Conservation (phyloP, 208 protist genomes). For the Leishmania amazonensis region DNA sequence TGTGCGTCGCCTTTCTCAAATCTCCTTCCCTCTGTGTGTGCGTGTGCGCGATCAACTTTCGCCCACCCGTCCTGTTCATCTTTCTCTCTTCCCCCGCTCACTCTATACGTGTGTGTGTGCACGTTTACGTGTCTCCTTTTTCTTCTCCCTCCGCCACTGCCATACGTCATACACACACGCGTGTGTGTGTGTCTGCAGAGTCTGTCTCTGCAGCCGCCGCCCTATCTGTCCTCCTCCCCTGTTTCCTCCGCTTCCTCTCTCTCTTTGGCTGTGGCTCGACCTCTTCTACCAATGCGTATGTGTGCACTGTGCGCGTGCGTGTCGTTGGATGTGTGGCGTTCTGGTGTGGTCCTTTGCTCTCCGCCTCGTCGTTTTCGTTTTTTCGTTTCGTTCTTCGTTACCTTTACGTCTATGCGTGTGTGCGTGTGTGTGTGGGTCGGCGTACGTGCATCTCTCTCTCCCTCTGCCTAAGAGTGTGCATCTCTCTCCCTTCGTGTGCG, state of each 20-base stretch:
- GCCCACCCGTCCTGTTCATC: background rate
- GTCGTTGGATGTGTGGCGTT: background rate
- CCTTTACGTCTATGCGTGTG: background rate
- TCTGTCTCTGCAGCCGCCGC: background rate
- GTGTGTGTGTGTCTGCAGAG: background rate
- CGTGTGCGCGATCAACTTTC: background rate
- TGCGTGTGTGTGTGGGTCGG: background rate
- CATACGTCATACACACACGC: background rate
- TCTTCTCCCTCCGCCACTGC: background rate
- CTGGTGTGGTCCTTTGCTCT: background rate
- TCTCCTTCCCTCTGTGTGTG: background rate
- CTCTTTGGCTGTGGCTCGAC: background rate
- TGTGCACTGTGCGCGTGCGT: background rate
- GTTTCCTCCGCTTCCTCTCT: background rate
- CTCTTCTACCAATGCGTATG: background rate
- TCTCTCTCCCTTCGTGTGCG: background rate
- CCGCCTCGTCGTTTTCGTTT: background rate
- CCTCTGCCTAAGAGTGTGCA: too few relatives aligned
- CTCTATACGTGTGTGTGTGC: background rate
- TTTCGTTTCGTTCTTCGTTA: background rate
- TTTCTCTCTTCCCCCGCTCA: too few relatives aligned
- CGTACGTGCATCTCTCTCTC: background rate
- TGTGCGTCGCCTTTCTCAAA: background rate
- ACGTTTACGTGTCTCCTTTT: background rate
- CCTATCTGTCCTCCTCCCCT: background rate